These are phyloP conservation scores for Colletotrichum sp. DNA, from an alignment of 2,329 filamentous ascomycete genomes.

Conservation along the genomic window DNA sequence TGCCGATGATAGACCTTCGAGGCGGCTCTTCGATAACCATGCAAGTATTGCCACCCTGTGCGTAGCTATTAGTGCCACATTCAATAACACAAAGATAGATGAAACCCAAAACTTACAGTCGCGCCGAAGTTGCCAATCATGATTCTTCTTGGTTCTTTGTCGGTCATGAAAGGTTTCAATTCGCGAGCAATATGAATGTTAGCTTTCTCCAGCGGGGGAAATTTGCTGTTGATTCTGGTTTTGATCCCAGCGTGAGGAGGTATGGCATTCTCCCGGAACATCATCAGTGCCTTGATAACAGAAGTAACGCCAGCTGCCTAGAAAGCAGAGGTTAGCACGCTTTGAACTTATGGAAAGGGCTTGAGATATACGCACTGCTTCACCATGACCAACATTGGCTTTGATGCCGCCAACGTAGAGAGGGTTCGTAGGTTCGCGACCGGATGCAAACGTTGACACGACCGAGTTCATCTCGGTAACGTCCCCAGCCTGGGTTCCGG, in stretches of 20 bases:
- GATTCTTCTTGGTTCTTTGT: conserved; percentile 46
- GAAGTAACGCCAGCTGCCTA: not conserved
- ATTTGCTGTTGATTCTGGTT: conserved; percentile 61
- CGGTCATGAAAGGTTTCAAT: conserved; percentile 46
- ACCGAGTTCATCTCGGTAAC: not conserved
- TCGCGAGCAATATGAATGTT: conserved; percentile 64
- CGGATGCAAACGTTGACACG: not conserved
- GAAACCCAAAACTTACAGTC: conserved; percentile 35
- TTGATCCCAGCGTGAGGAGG: conserved; percentile 67
- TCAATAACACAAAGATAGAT: not conserved
- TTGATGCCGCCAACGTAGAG: not conserved
- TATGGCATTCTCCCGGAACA: not conserved
- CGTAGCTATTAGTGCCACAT: not conserved
- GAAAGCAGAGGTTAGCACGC: not conserved
- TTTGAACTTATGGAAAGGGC: not conserved
- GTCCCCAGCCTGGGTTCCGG: not conserved
- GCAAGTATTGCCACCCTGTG: not conserved
- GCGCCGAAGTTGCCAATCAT: conserved; percentile 75
- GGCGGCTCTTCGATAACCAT: not conserved
- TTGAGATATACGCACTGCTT: not conserved
- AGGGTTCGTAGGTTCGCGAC: not conserved
- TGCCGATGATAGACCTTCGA: not conserved
- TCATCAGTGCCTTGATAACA: not conserved
- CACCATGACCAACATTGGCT: not conserved
- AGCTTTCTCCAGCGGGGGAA: conserved; percentile 60